phyloP scores from a whole-genome alignment of 2,329 filamentous ascomycete species.

The Cryphonectria nitschkei region DNA sequence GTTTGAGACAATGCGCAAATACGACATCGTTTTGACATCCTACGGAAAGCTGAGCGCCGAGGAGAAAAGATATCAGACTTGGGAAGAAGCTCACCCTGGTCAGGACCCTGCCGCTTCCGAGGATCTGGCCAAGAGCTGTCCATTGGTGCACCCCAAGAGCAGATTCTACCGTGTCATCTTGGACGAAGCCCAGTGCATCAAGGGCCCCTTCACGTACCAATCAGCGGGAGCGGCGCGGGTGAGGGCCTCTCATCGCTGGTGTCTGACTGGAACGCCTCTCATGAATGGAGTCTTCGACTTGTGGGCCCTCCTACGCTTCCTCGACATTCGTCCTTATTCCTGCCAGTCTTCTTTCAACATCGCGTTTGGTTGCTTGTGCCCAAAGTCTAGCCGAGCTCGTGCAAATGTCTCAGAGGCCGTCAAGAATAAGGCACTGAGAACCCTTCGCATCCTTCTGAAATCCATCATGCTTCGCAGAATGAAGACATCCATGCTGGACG shows the following conservation, averaged over 20 bases:
- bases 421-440: slow-evolving; percentile 66
- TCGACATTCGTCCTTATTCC: slow-evolving; percentile 76
- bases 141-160: slow-evolving; percentile 62
- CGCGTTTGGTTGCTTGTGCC: slow-evolving; percentile 44
- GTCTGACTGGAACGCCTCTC: slow-evolving; percentile 82
- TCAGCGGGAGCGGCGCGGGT: slow-evolving; percentile 64
- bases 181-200: slow-evolving; percentile 82
- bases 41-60: slow-evolving; percentile 74
- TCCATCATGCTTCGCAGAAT: slow-evolving; percentile 82
- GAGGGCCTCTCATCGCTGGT: slow-evolving; percentile 67
- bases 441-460: slow-evolving; percentile 75
- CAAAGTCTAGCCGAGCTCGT: slow-evolving; percentile 31
- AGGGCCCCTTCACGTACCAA: slow-evolving; percentile 68
- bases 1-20: slow-evolving; percentile 64
- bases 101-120: slow-evolving; percentile 40
- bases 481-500: slow-evolving; percentile 79
- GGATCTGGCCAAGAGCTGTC: slow-evolving; percentile 47
- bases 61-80: slow-evolving; percentile 62
- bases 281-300: slow-evolving; percentile 84
- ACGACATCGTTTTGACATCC: slow-evolving; percentile 79
- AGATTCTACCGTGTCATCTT: slow-evolving; percentile 73
- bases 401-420: slow-evolving; percentile 47
- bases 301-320: slow-evolving; percentile 76
- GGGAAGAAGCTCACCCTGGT: slow-evolving; percentile 52
- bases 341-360: slow-evolving; percentile 63